Evolutionary conservation across 2,329 filamentous ascomycete species (phyloP).

Genomic region (Claviceps sp.): DNA sequence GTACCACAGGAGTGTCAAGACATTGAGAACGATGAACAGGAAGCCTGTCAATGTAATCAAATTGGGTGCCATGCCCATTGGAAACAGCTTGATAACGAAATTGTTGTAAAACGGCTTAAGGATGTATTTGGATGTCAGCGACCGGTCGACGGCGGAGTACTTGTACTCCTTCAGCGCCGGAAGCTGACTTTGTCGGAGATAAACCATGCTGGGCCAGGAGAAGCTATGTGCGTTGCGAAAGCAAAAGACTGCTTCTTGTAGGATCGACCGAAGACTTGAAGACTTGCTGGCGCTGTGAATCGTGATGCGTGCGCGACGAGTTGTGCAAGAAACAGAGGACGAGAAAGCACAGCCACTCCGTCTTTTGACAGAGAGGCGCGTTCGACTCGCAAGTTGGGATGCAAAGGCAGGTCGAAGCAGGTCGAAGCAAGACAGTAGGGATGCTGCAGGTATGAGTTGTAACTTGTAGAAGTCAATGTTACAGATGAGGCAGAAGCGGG

Average conservation of each 20-base stretch:
- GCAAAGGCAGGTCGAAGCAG: not conserved
- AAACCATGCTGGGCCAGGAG: constrained; percentile 54
- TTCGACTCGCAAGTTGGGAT: not conserved
- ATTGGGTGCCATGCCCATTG: constrained; percentile 85
- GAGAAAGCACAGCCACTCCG: not conserved
- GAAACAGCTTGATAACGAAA: constrained; percentile 87
- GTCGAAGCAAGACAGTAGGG: not conserved
- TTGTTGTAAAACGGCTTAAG: constrained; percentile 97
- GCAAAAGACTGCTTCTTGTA: not conserved
- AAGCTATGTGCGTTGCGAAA: not conserved
- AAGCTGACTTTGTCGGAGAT: constrained; percentile 85
- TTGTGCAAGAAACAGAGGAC: not conserved
- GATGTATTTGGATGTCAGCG: constrained; percentile 79
- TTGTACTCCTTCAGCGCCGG: constrained; percentile 87
- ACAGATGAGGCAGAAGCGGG: not conserved
- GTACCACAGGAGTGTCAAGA: constrained; percentile 90
- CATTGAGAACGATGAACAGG: constrained; percentile 75
- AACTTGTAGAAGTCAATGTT: not conserved
- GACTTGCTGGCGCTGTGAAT: not conserved
- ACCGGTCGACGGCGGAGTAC: constrained; percentile 86
- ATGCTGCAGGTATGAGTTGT: not conserved
- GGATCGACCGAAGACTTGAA: not conserved
- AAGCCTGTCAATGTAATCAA: constrained; percentile 86
- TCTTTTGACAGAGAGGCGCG: not conserved
- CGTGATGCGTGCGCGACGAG: too few species aligned